Percentiles rank a stretch among this genome's conserved stretches.
These are phyloP conservation scores for Deinandra increscens DNA, from an alignment of 129 eudicot genomes.

Conservation along the genomic window DNA sequence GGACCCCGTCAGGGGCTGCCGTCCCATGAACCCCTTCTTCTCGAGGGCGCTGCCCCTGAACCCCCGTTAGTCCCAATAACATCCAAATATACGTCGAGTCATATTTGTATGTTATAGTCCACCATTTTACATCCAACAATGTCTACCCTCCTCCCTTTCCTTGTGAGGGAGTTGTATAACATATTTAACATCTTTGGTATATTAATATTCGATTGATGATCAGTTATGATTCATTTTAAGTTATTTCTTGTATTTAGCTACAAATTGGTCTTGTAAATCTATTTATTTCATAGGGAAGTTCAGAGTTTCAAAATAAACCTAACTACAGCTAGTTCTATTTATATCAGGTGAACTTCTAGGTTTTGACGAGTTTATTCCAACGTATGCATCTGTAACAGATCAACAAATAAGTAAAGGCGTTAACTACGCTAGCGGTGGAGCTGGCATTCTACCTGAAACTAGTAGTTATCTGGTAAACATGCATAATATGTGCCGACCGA, in stretches of 20 bases:
- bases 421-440: conserved; percentile 41
- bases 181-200: no score
- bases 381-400: conserved; percentile 28
- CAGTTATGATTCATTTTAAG: background rate
- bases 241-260: background rate
- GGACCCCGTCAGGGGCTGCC: no score
- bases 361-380: conserved; percentile 25
- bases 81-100: no score
- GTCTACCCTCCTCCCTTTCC: no score
- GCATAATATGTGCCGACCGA: background rate
- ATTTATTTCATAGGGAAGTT: background rate
- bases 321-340: background rate
- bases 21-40: no score
- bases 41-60: no score
- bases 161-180: no score
- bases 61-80: no score
- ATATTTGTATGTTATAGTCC: no score
- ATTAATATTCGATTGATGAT: background rate
- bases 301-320: background rate
- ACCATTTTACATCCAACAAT: no score
- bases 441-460: conserved; percentile 31
- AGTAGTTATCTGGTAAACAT: conserved; percentile 34
- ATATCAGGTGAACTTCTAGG: conserved; percentile 29
- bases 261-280: background rate
- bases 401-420: conserved; percentile 30